A percentile compares a stretch with the other conserved stretches of the same genome.
These are phyloP conservation scores for Pythium sp. DNA, from an alignment of 352 stramenopile species.

Conservation along the genomic window DNA sequence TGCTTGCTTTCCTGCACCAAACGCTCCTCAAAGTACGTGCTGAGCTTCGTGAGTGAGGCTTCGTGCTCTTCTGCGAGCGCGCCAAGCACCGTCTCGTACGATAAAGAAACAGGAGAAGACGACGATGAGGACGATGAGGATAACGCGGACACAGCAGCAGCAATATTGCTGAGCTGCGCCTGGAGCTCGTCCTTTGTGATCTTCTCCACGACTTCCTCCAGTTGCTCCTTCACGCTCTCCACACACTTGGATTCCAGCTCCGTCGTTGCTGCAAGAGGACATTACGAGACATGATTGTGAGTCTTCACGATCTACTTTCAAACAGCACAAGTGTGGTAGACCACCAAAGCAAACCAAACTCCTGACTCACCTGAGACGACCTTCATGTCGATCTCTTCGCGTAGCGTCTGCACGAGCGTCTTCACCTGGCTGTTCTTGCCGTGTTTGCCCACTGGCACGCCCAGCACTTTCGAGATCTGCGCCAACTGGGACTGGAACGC, in stretches of 20 bases:
- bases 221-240: slow-evolving; percentile 22
- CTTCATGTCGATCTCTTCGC: slow-evolving; percentile 69
- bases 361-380: slow-evolving; percentile 32
- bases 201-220: slow-evolving; percentile 16
- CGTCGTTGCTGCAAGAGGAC: slow-evolving; percentile 15
- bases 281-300: not conserved
- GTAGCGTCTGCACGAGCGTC: slow-evolving; percentile 67
- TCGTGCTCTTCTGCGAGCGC: slow-evolving; percentile 70
- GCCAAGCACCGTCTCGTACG: slow-evolving; percentile 47
- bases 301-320: not conserved
- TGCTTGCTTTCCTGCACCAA: slow-evolving; percentile 61
- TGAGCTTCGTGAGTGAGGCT: slow-evolving; percentile 64
- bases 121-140: slow-evolving; percentile 3
- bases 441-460: slow-evolving; percentile 61
- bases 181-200: slow-evolving; percentile 19
- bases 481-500: slow-evolving; percentile 81
- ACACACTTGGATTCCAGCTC: slow-evolving; percentile 36
- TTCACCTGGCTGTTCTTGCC: slow-evolving; percentile 70
- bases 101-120: slow-evolving; percentile 18
- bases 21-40: slow-evolving; percentile 61
- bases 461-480: slow-evolving; percentile 71
- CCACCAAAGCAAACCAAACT: not conserved
- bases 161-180: slow-evolving; percentile 12
- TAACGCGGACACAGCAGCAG: not conserved
- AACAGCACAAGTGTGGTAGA: not conserved